phyloP scores from a whole-genome alignment of 2,329 filamentous ascomycete species.

The Escovopsis sp. region DNA sequence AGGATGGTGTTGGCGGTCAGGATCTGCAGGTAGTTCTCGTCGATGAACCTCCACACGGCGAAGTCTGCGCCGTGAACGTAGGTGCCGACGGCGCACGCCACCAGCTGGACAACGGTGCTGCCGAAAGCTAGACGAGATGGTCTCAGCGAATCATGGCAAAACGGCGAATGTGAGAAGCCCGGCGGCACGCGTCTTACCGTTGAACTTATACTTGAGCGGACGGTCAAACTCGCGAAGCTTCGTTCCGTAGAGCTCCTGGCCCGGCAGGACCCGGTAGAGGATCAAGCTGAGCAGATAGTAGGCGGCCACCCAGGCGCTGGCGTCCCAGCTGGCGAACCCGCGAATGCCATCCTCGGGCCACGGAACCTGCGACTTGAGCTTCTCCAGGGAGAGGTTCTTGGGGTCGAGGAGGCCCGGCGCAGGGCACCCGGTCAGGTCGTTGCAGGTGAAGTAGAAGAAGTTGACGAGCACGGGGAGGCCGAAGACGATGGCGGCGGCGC shows the following conservation, averaged over 20 bases:
- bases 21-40: conserved; percentile 74
- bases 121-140: conserved; percentile 43
- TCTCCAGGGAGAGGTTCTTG: conserved; percentile 48
- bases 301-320: conserved; percentile 49
- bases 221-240: conserved; percentile 49
- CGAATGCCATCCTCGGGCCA: conserved; percentile 56
- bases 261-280: conserved; percentile 60
- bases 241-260: conserved; percentile 50
- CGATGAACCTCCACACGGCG: conserved; percentile 75
- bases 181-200: conserved; percentile 28
- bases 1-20: conserved; percentile 70
- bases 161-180: neutral
- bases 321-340: conserved; percentile 52
- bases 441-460: conserved; percentile 64
- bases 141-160: neutral
- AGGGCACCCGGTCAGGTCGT: conserved; percentile 77
- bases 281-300: conserved; percentile 65
- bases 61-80: conserved; percentile 62
- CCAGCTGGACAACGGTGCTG: conserved; percentile 56
- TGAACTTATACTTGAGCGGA: conserved; percentile 65
- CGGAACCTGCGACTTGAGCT: conserved; percentile 58
- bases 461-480: conserved; percentile 64
- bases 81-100: conserved; percentile 55
- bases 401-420: conserved; percentile 60
- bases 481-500: conserved; percentile 59